A percentile compares a stretch with the other conserved stretches of the same genome.
These are phyloP conservation scores for Cystoisospora suis DNA, from an alignment of 169 alveolate genomes.

Conservation along the genomic window DNA sequence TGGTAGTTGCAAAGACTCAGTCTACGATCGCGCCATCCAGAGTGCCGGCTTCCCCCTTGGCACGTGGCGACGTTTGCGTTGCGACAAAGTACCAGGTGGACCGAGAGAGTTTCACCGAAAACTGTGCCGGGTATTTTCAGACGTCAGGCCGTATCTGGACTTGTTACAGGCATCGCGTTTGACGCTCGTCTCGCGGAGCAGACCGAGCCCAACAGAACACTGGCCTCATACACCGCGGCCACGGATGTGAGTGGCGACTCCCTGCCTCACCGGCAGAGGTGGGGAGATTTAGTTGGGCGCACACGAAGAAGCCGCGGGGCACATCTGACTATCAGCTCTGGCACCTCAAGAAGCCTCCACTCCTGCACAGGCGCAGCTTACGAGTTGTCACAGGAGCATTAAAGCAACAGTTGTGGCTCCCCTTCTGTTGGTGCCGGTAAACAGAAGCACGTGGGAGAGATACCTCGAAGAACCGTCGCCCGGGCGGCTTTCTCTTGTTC, in stretches of 20 bases:
- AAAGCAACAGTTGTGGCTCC: not conserved
- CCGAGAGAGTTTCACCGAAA: no score
- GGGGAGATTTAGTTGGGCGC: not conserved
- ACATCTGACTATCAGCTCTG: not conserved
- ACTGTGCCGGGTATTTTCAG: no score
- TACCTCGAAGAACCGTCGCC: not conserved
- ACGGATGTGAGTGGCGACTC: constrained; percentile 75
- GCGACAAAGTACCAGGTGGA: no score
- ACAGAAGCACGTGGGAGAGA: not conserved
- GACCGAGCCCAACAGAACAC: constrained; percentile 82
- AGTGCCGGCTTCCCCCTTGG: no score
- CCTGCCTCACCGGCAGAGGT: not conserved
- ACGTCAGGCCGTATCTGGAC: no score
- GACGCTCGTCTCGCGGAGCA: constrained; percentile 79
- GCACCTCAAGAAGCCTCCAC: not conserved
- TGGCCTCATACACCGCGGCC: constrained; percentile 78
- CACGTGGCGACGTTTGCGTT: no score
- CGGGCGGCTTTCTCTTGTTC: no score
- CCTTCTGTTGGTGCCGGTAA: not conserved
- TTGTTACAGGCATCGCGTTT: constrained; percentile 77
- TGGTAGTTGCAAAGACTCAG: no score
- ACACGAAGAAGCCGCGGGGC: not conserved
- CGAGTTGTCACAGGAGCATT: no score
- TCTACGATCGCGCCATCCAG: no score
- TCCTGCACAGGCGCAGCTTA: no score